Evolutionary conservation across 208 protist genomes (phyloP).

Genomic region (Angomonas deanei): DNA sequence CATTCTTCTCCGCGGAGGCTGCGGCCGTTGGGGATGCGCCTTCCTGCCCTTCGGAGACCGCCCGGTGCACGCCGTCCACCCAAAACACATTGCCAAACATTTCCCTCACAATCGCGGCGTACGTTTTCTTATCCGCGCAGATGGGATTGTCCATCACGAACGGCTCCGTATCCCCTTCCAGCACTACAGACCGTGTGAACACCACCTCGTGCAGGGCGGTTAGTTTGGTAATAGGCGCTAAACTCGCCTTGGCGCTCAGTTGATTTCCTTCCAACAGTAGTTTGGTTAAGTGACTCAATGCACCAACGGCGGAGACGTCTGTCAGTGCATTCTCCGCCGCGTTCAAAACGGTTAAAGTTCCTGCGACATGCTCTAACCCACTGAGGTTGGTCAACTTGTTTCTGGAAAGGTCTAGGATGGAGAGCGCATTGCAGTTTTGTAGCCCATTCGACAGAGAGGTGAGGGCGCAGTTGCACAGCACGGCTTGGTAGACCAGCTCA

Average conservation of each 20-base stretch:
- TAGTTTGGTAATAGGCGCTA: conserved; percentile 37
- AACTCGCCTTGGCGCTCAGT: conserved; percentile 20
- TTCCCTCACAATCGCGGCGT: conserved; percentile 22
- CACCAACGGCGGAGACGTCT: conserved; percentile 27
- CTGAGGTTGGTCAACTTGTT: conserved; percentile 56
- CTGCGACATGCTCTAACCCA: conserved; percentile 39
- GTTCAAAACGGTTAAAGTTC: conserved; percentile 53
- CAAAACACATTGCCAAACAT: conserved; percentile 25
- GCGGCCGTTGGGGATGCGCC: not conserved
- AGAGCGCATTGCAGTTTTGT: conserved; percentile 25
- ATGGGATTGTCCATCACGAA: conserved; percentile 77
- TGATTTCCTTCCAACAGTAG: conserved; percentile 65
- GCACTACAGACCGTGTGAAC: conserved; percentile 28
- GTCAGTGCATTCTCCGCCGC: conserved; percentile 59
- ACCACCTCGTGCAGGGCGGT: conserved; percentile 32
- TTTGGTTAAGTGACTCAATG: conserved; percentile 24
- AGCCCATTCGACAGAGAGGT: conserved; percentile 35
- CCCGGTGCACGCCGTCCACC: conserved; percentile 36
- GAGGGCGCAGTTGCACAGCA: conserved; percentile 17
- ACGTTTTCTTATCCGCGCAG: conserved; percentile 31
- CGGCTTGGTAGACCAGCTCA: conserved; percentile 28
- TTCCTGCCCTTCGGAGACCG: not conserved
- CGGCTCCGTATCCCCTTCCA: conserved; percentile 23
- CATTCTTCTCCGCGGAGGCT: not conserved
- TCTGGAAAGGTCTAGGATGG: conserved; percentile 49